Evolutionary conservation across 441 rosid species (phyloP).

Genomic region (Erysimum cheiri): DNA sequence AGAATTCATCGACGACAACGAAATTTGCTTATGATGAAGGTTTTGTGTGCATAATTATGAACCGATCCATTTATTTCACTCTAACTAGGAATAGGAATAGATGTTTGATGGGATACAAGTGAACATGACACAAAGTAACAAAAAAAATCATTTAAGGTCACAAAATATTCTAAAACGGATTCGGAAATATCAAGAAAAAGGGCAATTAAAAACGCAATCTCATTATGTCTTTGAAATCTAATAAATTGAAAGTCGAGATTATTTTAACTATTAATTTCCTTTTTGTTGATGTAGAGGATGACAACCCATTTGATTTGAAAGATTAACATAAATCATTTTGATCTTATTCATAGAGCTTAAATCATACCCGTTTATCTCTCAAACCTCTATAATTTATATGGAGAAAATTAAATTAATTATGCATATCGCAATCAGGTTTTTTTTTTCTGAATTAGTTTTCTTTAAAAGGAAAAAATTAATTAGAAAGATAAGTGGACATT

Average conservation of each 20-base stretch:
- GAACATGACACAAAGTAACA: constrained; percentile 44
- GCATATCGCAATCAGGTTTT: constrained; percentile 15
- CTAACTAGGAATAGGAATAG: constrained; percentile 36
- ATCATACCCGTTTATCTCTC: constrained; percentile 30
- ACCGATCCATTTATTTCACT: constrained; percentile 34
- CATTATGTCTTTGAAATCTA: constrained; percentile 47
- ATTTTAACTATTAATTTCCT: constrained; percentile 28
- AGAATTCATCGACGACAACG: constrained; percentile 37
- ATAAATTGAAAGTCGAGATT: constrained; percentile 35
- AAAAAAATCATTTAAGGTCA: constrained; percentile 8
- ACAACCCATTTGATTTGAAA: constrained; percentile 45
- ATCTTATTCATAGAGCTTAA: constrained; percentile 29
- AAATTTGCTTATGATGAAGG: constrained; percentile 43
- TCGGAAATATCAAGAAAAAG: constrained; percentile 32
- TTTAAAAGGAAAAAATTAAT: constrained; percentile 1
- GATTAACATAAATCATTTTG: constrained; percentile 32
- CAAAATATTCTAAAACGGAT: constrained; percentile 9
- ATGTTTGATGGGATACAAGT: constrained; percentile 47
- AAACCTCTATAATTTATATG: constrained; percentile 28
- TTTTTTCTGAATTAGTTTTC: background rate
- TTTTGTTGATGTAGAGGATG: constrained; percentile 38
- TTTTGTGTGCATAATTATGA: constrained; percentile 41
- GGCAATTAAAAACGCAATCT: constrained; percentile 23
- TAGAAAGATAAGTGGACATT: constrained; percentile 42
- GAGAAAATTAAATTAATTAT: constrained; percentile 29